Conservation (phyloP, 257 asterid genomes). For the Hygrophila difformis region DNA sequence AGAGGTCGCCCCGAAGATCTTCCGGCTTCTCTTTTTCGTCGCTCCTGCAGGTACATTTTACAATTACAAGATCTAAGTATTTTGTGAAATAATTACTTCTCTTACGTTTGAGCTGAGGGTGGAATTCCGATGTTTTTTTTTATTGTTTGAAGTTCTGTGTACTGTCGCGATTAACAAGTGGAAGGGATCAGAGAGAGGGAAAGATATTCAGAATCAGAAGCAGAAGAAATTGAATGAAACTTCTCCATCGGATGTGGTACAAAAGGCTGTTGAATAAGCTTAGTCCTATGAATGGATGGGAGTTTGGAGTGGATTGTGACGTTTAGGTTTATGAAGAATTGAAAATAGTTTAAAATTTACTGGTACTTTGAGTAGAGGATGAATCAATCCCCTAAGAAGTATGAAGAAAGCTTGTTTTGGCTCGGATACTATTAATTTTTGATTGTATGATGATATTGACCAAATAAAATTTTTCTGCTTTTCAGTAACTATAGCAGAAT, state of each 20-base stretch:
- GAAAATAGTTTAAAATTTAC: too few relatives aligned
- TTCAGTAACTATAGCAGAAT: too few relatives aligned
- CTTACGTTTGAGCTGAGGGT: neutral
- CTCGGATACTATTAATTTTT: too few relatives aligned
- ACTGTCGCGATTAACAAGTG: slow-evolving; percentile 52
- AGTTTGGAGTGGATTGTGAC: neutral
- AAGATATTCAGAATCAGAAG: slow-evolving; percentile 28
- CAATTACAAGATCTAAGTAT: neutral
- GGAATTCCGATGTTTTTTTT: neutral
- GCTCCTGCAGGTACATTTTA: slow-evolving; percentile 47
- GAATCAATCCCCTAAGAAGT: too few relatives aligned
- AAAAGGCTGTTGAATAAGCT: slow-evolving; percentile 25
- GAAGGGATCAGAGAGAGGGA: slow-evolving; percentile 35
- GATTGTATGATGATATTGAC: too few relatives aligned
- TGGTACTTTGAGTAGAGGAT: too few relatives aligned
- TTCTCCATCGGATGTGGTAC: slow-evolving; percentile 26
- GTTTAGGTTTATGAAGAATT: too few relatives aligned
- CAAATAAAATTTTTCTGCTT: too few relatives aligned
- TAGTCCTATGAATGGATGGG: neutral
- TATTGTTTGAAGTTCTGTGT: slow-evolving; percentile 29
- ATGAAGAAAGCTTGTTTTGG: too few relatives aligned
- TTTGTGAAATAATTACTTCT: neutral
- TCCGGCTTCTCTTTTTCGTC: slow-evolving; percentile 45
- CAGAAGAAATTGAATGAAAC: slow-evolving; percentile 27
- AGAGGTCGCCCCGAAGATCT: slow-evolving; percentile 42